Percentiles rank a stretch among this genome's conserved stretches.
Evolutionary conservation across 805 yeast species (phyloP).

Genomic region (Candida loeiensis): DNA sequence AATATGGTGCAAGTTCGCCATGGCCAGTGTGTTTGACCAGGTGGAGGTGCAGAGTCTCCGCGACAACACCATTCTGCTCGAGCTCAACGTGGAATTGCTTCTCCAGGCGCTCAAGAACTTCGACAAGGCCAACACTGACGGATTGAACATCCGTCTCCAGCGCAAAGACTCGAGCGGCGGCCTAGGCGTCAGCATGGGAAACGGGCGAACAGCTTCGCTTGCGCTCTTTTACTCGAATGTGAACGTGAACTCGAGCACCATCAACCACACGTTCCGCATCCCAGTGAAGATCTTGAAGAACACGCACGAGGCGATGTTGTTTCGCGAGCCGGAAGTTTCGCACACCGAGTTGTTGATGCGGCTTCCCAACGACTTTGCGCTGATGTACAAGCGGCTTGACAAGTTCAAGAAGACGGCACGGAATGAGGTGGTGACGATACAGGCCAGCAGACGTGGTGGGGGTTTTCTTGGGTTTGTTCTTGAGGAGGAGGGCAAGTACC

Average conservation of each 20-base stretch:
- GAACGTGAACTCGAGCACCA: slow-evolving; percentile 38
- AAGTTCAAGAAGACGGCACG: slow-evolving; percentile 49
- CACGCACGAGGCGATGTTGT: slow-evolving; percentile 48
- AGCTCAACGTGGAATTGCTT: slow-evolving; percentile 59
- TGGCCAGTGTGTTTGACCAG: slow-evolving; percentile 42
- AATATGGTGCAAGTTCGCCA: slow-evolving; percentile 59
- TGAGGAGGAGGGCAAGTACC: slow-evolving; percentile 51
- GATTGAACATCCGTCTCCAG: slow-evolving; percentile 50
- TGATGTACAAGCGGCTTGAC: slow-evolving; percentile 60
- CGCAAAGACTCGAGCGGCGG: slow-evolving; percentile 33
- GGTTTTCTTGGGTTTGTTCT: slow-evolving; percentile 53
- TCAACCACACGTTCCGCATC: slow-evolving; percentile 64
- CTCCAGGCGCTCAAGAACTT: slow-evolving; percentile 54
- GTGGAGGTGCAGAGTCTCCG: slow-evolving; percentile 51
- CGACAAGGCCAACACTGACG: slow-evolving; percentile 51
- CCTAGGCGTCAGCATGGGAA: slow-evolving; percentile 19
- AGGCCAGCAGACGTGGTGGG: slow-evolving; percentile 41
- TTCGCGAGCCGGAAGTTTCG: slow-evolving; percentile 59
- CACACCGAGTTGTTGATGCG: slow-evolving; percentile 55
- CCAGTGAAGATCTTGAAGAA: slow-evolving; percentile 64
- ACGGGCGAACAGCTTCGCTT: slow-evolving; percentile 47
- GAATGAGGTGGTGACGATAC: slow-evolving; percentile 46
- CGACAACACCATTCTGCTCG: slow-evolving; percentile 55
- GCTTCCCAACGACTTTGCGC: slow-evolving; percentile 45
- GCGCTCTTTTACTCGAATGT: slow-evolving; percentile 53